Base-by-base conservation (phyloP, 805 yeast genomes). In the Pachysolen tannophilus region DNA sequence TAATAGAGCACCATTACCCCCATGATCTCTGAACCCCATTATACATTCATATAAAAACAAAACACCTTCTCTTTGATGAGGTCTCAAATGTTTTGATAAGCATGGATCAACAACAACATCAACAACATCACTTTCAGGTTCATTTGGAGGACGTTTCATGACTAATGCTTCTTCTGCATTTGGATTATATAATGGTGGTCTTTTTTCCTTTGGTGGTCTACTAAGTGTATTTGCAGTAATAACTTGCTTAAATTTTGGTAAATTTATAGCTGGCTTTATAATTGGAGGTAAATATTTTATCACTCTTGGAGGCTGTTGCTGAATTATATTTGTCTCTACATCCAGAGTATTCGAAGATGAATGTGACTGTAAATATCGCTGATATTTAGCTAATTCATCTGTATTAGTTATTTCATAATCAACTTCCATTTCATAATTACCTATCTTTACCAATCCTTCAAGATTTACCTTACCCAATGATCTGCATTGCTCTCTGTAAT, bases 61-160 rank as follows among this genome's bases (percentile, higher is more conserved):
- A 1, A 90, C 83, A 2, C 96, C 98, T 43, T 82, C 88, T 10
- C 72, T 56, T 53, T 92, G 98, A 58, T 92, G 97, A 0, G 82
- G 80, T 19, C 97, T 64, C n/a, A 92, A 59, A 6, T 55, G 49
- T 19, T 58, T 53, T 0, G 73, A 59, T 1, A 83, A 45, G 0
- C 58, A 37, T 0, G 85, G 84, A 47, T 82, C 90, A 8, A 81
- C 69, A 0, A 73, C 67, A 1, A 79, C 80, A 36, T 66, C 75
- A 3, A 52, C 52, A 8, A 50, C 48, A 2, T 58, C 52, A 15
- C 53, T 54, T 2, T 32, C 21, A 1, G 42, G 34, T 4, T 7
- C 17, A 20, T 17, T 21, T 6, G 45, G 31, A 2, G 45, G 37
- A 21, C 50, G 56, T 23, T 62, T 60, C 78, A 66, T 56, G 0